Percentiles rank a stretch among this genome's conserved stretches.
These are phyloP conservation scores for Lactifluus rugatus DNA, from an alignment of 768 basidiomycete species.

Conservation along the genomic window DNA sequence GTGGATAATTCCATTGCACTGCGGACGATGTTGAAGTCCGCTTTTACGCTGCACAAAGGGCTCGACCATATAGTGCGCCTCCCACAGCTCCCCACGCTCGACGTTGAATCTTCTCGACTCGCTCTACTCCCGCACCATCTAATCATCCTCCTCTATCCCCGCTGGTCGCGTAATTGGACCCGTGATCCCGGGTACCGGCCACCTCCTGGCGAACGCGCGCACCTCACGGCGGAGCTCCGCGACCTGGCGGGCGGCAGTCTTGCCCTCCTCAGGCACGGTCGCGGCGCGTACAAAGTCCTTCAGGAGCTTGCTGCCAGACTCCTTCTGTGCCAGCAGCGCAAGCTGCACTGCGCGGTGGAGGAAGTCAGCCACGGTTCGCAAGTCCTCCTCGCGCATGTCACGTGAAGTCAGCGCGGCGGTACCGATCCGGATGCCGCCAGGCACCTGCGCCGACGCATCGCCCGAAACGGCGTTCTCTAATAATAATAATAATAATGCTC, in stretches of 20 bases:
- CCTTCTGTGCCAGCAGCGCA: slow-evolving; percentile 81
- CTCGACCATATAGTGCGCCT: background rate
- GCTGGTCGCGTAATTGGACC: slow-evolving; percentile 41
- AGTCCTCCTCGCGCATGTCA: slow-evolving; percentile 81
- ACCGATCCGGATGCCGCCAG: slow-evolving; percentile 95
- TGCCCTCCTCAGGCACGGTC: slow-evolving; percentile 54
- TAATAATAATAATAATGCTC: background rate
- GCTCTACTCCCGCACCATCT: background rate
- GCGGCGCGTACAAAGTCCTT: slow-evolving; percentile 92
- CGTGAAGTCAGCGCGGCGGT: slow-evolving; percentile 92
- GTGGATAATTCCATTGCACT: background rate
- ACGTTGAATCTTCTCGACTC: slow-evolving; percentile 19
- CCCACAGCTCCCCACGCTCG: background rate
- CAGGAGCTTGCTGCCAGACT: slow-evolving; percentile 87
- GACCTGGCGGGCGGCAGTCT: slow-evolving; percentile 62
- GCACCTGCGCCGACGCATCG: slow-evolving; percentile 89
- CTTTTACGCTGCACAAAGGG: slow-evolving; percentile 2
- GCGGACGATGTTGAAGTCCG: slow-evolving; percentile 22
- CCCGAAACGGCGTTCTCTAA: slow-evolving; percentile 94
- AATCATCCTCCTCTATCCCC: slow-evolving; percentile 50
- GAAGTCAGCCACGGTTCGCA: slow-evolving; percentile 81
- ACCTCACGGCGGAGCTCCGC: slow-evolving; percentile 74
- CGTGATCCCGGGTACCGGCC: slow-evolving; percentile 86
- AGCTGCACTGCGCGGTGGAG: slow-evolving; percentile 93
- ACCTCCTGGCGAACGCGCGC: slow-evolving; percentile 65